Evolutionary conservation across 108 stramenopile genomes (phyloP).

Genomic region (Nitzschia inconspicua): DNA sequence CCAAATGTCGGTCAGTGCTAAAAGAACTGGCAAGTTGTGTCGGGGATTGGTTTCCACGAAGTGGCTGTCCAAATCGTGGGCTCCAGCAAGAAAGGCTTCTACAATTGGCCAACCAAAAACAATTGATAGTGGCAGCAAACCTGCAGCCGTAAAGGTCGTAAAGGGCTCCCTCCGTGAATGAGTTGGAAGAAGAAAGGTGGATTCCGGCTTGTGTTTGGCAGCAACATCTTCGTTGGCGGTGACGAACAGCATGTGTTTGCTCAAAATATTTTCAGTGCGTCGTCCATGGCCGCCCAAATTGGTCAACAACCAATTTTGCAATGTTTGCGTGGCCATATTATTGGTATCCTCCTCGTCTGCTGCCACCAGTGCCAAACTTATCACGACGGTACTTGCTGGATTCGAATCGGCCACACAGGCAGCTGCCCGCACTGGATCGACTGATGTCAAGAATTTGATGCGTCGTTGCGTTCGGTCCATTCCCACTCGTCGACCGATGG

Average conservation of each 20-base stretch:
- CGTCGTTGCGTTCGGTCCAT: constrained; percentile 34
- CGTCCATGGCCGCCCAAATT: constrained; percentile 28
- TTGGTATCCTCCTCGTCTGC: constrained; percentile 40
- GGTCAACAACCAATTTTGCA: constrained; percentile 58
- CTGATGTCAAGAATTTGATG: constrained; percentile 53
- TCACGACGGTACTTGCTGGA: constrained; percentile 68
- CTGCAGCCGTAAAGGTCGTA: constrained; percentile 63
- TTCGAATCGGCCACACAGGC: constrained; percentile 44
- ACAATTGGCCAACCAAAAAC: constrained; percentile 78
- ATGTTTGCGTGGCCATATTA: constrained; percentile 21
- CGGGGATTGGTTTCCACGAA: constrained; percentile 84
- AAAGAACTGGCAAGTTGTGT: constrained; percentile 74
- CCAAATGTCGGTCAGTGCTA: constrained; percentile 80
- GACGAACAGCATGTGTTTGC: constrained; percentile 70
- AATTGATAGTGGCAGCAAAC: constrained; percentile 66
- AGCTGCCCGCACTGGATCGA: constrained; percentile 55
- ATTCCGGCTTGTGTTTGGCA: constrained; percentile 42
- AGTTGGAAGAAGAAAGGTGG: constrained; percentile 57
- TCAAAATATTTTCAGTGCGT: constrained; percentile 31
- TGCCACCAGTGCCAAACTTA: constrained; percentile 45
- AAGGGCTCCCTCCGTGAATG: constrained; percentile 74
- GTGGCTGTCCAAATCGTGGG: constrained; percentile 78
- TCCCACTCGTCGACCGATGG: constrained; percentile 31
- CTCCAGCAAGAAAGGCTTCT: constrained; percentile 52
- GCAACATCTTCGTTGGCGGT: constrained; percentile 48